Percentiles rank a stretch among this genome's conserved stretches.
Evolutionary conservation across 1,284 basidiomycete genomes (phyloP).

Genomic region (Tetrapyrgos nigripes): DNA sequence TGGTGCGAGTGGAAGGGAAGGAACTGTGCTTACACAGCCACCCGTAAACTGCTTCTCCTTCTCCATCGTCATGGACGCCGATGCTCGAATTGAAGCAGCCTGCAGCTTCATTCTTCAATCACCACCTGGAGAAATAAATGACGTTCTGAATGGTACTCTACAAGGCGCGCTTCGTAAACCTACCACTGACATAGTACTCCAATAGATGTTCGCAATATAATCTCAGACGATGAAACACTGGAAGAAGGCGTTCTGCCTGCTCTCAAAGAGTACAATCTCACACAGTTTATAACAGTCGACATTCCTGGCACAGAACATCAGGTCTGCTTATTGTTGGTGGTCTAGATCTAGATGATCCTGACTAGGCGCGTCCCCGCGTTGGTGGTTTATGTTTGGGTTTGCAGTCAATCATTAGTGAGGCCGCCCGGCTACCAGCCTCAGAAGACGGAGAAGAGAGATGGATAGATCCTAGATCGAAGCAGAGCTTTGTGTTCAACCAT

Average conservation of each 20-base stretch:
- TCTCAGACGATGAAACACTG: constrained; percentile 83
- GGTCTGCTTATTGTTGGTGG: constrained; percentile 44
- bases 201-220: constrained; percentile 86
- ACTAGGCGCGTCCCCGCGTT: constrained; percentile 4
- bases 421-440: constrained; percentile 51
- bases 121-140: constrained; percentile 95
- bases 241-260: constrained; percentile 81
- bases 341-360: background rate
- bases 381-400: background rate
- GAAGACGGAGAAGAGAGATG: constrained; percentile 68
- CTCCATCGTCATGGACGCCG: constrained; percentile 53
- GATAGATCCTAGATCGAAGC: constrained; percentile 80
- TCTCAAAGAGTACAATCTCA: constrained; percentile 82
- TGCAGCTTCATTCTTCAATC: constrained; percentile 85
- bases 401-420: constrained; percentile 81
- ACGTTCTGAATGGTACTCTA: constrained; percentile 83
- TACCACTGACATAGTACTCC: background rate
- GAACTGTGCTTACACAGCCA: background rate
- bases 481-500: constrained; percentile 84
- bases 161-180: constrained; percentile 10
- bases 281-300: constrained; percentile 86
- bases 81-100: constrained; percentile 73
- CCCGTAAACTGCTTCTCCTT: background rate
- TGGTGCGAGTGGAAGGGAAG: background rate
- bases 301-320: constrained; percentile 76